Conservation (phyloP, 2,329 filamentous ascomycete genomes). For the Septoria linicola region DNA sequence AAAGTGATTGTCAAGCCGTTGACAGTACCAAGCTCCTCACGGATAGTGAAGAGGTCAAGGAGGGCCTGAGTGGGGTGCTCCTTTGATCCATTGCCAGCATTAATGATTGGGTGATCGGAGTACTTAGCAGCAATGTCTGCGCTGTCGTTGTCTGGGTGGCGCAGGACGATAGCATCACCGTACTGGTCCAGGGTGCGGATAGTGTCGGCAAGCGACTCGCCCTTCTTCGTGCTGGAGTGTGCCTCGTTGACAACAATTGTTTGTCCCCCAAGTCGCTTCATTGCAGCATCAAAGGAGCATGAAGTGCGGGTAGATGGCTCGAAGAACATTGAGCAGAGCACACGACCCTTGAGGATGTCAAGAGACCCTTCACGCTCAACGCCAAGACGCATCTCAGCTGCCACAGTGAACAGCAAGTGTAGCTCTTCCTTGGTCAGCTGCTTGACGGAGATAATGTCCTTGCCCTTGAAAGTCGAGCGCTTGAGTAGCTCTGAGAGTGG, state of each 20-base stretch:
- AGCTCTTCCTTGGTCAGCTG: conserved; percentile 86
- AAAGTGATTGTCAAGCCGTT: conserved; percentile 96
- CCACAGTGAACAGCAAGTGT: conserved; percentile 91
- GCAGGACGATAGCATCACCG: conserved; percentile 90
- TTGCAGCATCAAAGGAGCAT: conserved; percentile 92
- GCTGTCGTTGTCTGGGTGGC: conserved; percentile 80
- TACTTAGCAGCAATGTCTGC: conserved; percentile 82
- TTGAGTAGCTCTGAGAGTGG: conserved; percentile 70
- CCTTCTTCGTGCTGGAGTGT: conserved; percentile 88
- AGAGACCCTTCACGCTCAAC: conserved; percentile 90
- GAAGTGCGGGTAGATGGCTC: conserved; percentile 96
- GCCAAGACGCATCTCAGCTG: conserved; percentile 94
- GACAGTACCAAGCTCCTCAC: conserved; percentile 93
- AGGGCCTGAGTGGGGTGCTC: conserved; percentile 98
- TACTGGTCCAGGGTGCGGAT: conserved; percentile 93
- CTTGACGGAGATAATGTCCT: conserved; percentile 87
- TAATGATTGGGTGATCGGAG: conserved; percentile 89
- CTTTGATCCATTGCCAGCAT: conserved; percentile 91
- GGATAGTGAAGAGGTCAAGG: conserved; percentile 96
- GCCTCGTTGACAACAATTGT: conserved; percentile 79
- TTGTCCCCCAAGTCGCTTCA: conserved; percentile 93
- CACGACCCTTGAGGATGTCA: conserved; percentile 77
- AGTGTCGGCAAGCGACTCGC: conserved; percentile 89
- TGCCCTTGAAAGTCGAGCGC: conserved; percentile 81
- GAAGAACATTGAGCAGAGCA: conserved; percentile 93